Evolutionary conservation across 2,329 filamentous ascomycete genomes (phyloP), one percentile per base, ranked within the genome.

Genomic region (Alternaria sp.): DNA sequence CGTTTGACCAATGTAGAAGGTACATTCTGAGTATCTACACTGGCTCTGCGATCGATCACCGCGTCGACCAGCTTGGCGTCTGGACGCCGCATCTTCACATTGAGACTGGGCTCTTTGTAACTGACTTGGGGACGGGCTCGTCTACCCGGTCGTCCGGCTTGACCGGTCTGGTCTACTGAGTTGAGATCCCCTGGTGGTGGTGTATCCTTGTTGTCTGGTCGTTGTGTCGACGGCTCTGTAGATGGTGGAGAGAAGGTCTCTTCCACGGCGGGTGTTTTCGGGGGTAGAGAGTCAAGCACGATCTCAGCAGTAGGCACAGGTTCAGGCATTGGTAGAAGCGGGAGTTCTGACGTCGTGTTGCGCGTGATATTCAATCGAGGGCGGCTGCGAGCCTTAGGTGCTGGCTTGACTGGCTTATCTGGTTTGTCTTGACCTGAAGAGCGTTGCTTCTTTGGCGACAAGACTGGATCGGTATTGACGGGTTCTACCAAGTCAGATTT

Each of bases 21-120:
- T 28, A 69, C 62, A 8, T 62, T 52, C 43, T 72, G 67, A 5
- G 72, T 62, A n/a, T 75, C 75, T 19, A 69, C 71, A 54, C 72
- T 77, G 7, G 68, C 71, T 54, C 71, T 72, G 54, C 70, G 61
- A 8, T 73, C 69, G 5, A 73, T 51, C 6, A 85, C 78, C 2
- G 83, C 83, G 67, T 85, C 83, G 2, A 81, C 81, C 57, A 84
- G 72, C 54, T 83, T 78, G 65, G 83, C 83, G 54, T 77, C 78
- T 2, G 83, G 82, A 25, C 84, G 79, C 19, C 84, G 77, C 83
- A 86, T 85, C 68, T 86, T 86, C 15, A 79, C 81, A 49, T 77
- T 77, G 15, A 85, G 73, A 52, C 78, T 83, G 2, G 84, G 84
- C 65, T 85, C 83, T 12, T 83, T 83, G 63, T 85, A 85, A 71